A percentile compares a stretch with the other conserved stretches of the same genome.
These are phyloP conservation scores for Dendrobium huoshanense DNA, from an alignment of 106 monocot species.

Conservation along the genomic window DNA sequence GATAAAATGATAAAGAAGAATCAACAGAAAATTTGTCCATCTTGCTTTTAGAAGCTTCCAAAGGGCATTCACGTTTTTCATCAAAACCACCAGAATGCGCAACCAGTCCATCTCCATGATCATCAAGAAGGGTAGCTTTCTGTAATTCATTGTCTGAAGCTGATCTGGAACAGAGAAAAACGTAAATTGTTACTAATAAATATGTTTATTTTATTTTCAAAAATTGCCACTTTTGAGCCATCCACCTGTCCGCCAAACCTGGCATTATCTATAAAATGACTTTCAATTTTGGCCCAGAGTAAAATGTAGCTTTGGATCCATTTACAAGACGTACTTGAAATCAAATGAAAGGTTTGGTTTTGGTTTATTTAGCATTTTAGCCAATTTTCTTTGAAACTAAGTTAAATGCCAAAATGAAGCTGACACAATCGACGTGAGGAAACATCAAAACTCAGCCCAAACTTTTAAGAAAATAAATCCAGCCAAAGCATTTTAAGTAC, in stretches of 20 bases:
- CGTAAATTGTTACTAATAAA: not conserved
- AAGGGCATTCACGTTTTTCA: constrained; percentile 14
- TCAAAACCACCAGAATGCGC: constrained; percentile 12
- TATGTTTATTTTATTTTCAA: not conserved
- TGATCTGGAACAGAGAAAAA: constrained; percentile 27
- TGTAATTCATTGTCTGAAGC: constrained; percentile 19
- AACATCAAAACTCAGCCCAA: not conserved
- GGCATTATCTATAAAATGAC: not conserved
- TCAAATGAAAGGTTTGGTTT: not conserved
- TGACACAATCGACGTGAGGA: not conserved
- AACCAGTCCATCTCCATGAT: constrained; percentile 8
- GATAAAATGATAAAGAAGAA: constrained; percentile 1
- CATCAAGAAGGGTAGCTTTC: constrained; percentile 13
- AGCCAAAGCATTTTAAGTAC: not conserved
- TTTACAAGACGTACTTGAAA: not conserved
- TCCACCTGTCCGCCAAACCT: not conserved
- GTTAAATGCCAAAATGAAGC: not conserved
- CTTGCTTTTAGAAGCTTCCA: constrained; percentile 17
- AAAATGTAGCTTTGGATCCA: not conserved
- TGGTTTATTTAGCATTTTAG: not conserved
- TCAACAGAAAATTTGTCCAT: not conserved
- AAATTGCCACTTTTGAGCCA: not conserved
- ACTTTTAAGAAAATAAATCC: not conserved
- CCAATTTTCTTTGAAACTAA: not conserved
- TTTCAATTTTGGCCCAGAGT: not conserved